Percentiles rank a stretch among this genome's conserved stretches.
Evolutionary conservation across 129 eudicot species (phyloP).

Genomic region (Helichrysum umbraculigerum): DNA sequence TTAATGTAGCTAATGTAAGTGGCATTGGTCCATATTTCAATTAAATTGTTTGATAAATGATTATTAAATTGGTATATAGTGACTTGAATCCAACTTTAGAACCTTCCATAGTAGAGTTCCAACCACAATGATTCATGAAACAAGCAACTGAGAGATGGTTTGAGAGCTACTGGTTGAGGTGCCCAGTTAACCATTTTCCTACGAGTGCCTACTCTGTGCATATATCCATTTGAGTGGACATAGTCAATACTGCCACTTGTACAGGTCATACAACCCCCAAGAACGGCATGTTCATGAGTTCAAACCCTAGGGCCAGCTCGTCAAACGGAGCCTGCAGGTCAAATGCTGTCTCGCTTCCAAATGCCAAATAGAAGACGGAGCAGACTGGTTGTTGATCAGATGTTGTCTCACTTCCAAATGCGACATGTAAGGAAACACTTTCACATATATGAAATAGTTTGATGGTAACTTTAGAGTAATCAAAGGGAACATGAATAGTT

Average conservation of each 20-base stretch:
- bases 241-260: slow-evolving; percentile 9
- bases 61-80: no score
- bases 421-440: no score
- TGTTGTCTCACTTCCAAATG: no score
- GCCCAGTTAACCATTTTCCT: slow-evolving; percentile 58
- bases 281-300: slow-evolving; percentile 39
- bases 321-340: slow-evolving; percentile 37
- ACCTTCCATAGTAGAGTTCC: no score
- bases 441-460: no score
- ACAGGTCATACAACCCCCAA: slow-evolving; percentile 59
- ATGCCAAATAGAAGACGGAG: slow-evolving; percentile 52
- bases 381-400: slow-evolving; percentile 34
- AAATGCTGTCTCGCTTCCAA: slow-evolving; percentile 50
- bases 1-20: no score
- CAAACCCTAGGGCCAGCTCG: slow-evolving; percentile 49
- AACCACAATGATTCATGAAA: slow-evolving; percentile 48
- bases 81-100: no score
- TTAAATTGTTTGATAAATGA: no score
- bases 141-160: slow-evolving; percentile 59
- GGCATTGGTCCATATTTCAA: no score
- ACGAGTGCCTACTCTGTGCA: slow-evolving; percentile 32
- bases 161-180: slow-evolving; percentile 52
- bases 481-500: no score
- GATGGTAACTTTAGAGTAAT: no score
- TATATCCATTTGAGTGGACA: slow-evolving; percentile 36